A percentile compares a stretch with the other conserved stretches of the same genome.
Conservation (phyloP, 1,139 yeast genomes). For the Kurtzmaniella natalensis region DNA sequence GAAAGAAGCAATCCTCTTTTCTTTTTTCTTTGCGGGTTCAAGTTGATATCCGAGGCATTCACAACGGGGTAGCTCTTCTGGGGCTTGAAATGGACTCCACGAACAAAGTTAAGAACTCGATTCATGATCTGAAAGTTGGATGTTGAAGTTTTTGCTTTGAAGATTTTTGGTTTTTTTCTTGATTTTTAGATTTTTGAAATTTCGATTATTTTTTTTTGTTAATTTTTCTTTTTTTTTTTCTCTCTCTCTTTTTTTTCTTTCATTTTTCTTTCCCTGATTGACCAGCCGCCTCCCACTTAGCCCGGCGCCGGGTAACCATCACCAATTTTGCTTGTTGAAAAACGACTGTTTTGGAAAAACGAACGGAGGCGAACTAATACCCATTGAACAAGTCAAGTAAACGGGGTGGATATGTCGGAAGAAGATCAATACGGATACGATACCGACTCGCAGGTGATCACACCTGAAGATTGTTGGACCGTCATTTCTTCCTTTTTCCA, state of each 20-base stretch:
- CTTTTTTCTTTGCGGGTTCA: slow-evolving; percentile 37
- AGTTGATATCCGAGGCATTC: slow-evolving; percentile 34
- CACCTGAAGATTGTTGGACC: slow-evolving; percentile 99
- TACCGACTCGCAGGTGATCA: slow-evolving; percentile 67
- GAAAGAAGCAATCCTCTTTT: slow-evolving; percentile 39
- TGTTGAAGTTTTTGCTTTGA: neutral
- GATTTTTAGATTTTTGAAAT: too few species aligned
- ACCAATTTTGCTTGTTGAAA: slow-evolving; percentile 1
- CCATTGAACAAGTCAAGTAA: slow-evolving; percentile 1
- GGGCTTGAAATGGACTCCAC: slow-evolving; percentile 31
- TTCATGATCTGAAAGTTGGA: neutral
- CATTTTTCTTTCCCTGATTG: too few species aligned
- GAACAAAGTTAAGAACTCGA: slow-evolving; percentile 2
- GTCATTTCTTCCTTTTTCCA: slow-evolving; percentile 94
- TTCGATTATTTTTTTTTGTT: neutral
- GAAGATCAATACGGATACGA: slow-evolving; percentile 67
- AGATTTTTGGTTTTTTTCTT: too few species aligned
- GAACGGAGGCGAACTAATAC: neutral
- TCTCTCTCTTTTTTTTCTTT: neutral
- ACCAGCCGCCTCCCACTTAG: too few species aligned
- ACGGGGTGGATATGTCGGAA: slow-evolving; percentile 15
- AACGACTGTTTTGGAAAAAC: neutral
- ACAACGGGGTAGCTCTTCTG: slow-evolving; percentile 37
- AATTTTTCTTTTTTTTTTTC: neutral
- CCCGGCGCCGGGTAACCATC: slow-evolving; percentile 2